Base-by-base conservation (phyloP, 441 rosid genomes). In the Syzygium malaccense region DNA sequence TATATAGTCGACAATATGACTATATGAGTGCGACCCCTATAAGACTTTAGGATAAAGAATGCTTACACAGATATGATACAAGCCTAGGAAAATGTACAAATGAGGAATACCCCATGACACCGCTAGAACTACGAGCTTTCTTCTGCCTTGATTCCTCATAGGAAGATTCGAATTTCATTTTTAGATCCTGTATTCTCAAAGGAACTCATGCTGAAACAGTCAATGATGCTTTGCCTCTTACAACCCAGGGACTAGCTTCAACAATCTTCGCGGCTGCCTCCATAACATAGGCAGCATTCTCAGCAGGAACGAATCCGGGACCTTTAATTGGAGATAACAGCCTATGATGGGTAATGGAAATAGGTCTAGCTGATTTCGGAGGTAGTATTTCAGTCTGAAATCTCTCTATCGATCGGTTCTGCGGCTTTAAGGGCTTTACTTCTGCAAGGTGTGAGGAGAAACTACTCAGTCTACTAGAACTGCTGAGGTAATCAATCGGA, bases 191-290 rank as follows among this genome's bases (percentile, higher is more conserved):
- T 86, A 95, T 93, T 89, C 94, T 96, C 92, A 96, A 87, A 57
- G 98, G 99, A 92, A 92, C 93, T 30, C 98, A 93, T 78, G 96
- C 87, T 60, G 95, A 91, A 41, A 91, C 93, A 60, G 91, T 90
- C 13, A 92, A 91, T 51, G 94, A 86, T 86, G 91, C 66, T 86
- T 90, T 93, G 80, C 88, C 37, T 83, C 88, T 95, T 30, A 91
- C 89, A 90, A 87, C 88, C 88, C 90, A 91, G 37, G 99, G 95
- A 90, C 94, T 95, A 28, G 95, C 92, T 48, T 94, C 97, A 28
- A 96, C 95, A 89, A 98, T 96, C 92, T 92, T 96, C 30, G 97
- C 93, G 90, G 98, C 96, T 49, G 96, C 94, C 94, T 95, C 98
- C 93, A 95, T 92, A 79, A 96, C 92, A 89, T 93, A 94, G 90